Base-by-base conservation (phyloP, 2,329 filamentous ascomycete genomes). In the Cadophora malorum region DNA sequence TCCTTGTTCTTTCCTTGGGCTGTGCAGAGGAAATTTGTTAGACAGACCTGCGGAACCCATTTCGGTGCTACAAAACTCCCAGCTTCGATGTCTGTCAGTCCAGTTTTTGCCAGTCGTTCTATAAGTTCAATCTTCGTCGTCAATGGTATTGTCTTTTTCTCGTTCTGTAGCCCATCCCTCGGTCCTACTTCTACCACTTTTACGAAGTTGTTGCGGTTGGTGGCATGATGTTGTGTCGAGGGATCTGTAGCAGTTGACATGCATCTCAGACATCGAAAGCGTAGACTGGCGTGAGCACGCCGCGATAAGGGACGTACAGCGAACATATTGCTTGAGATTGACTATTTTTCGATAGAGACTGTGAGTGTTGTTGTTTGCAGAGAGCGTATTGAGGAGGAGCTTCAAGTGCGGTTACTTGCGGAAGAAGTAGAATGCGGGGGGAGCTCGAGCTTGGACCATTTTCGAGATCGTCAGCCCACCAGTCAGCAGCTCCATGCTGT, bases 131-230 rank as follows among this genome's bases (percentile, higher is more conserved):
- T 86, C 79, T 96, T 96, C 2, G 89, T 93, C 7, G 84, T 83
- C 12, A 92, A 82, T 0, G 91, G 83, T 71, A 96, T 90, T 33
- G 83, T 83, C 71, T 83, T 86, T 80, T 91, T 91, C 81, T 96
- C 91, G 77, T 96, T 96, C 78, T 97, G 93, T 64, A 96, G 81
- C n/a, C 93, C 93, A 81, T 96, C 93, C 72, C 93, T 85, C 41
- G 93, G 92, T 9, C 92, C 92, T 70, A 96, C 93, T 81, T 96
- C 93, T 70, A 96, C 90, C 49, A 96, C 89, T 79, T 83, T 85
- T 69, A 88, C 84, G 19, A 71, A 73, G 65, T 78, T 77, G 63
- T 68, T 69, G 28, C 67, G 45, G 19, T 49, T 50, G 45, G 49
- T 67, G 63, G 72, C 53, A 67, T 73, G 71, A 60, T 73, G 68